Evolutionary conservation across 2,329 filamentous ascomycete genomes (phyloP), one percentile per base, ranked within the genome.

Genomic region (Hyphodiscus sp.): DNA sequence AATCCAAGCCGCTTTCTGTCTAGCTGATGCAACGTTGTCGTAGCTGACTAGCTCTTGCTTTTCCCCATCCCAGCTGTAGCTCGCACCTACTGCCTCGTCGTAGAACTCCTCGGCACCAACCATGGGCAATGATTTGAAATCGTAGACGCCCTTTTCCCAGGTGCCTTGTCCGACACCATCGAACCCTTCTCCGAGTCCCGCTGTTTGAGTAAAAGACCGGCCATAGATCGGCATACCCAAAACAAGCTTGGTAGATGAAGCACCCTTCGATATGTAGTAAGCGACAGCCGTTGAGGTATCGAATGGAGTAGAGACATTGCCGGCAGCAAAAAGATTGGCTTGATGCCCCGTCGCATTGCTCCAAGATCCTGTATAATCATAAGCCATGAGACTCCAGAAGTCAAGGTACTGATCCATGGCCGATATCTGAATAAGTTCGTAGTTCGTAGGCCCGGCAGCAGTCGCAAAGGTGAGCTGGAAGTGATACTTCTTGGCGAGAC

Each of bases 171-270:
- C 91, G 8, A 89, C 76, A 7, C 90, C 91, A 48, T 70, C 79
- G 71, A 79, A 96, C 0, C 81, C 72, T 29, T 75, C 69, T 1
- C 92, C 92, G 0, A 82, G 79, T 0, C 91, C 91, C 20, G 86
- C 78, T 0, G 92, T 96, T 58, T 83, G 81, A 61, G 83, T 77
- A 68, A 96, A 97, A 0, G 89, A 83, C 33, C 91, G 87, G 1
- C 92, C 92, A 67, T 96, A 97, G 13, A 97, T 74, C 1, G 92
- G 91, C 87, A 96, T 92, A 2, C 92, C 91, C 15, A 96, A 70
- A 2, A 96, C 87, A 51, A 97, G 81, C 72, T 96, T 96, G 56
- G 76, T 67, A 0, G 83, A 67, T 0, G 77, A 65, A 0, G 96
- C 82, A 7, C 85, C 85, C 13, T 79, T 77, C 1, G 72, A 67